These are phyloP conservation scores for Colletotrichum musae DNA, from an alignment of 2,329 filamentous ascomycete species.

Conservation along the genomic window DNA sequence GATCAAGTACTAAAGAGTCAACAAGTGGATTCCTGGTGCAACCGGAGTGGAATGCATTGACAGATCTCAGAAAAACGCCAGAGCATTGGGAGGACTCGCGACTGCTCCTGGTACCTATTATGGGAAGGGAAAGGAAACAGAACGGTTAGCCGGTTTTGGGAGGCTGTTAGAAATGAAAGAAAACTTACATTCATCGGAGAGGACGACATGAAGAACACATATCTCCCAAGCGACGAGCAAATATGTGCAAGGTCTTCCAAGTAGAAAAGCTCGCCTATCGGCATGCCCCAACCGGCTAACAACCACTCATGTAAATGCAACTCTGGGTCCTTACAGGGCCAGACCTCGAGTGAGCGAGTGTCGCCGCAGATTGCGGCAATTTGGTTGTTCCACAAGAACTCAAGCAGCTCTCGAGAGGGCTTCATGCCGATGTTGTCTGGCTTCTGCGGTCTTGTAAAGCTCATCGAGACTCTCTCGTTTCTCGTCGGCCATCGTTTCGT, in stretches of 20 bases:
- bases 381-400: slow-evolving; percentile 59
- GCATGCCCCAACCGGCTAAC: slow-evolving; percentile 43
- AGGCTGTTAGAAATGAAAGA: not conserved
- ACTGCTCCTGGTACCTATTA: slow-evolving; percentile 33
- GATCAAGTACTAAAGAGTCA: no score
- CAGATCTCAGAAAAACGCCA: slow-evolving; percentile 23
- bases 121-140: not conserved
- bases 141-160: no score
- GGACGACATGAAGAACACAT: slow-evolving; percentile 41
- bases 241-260: slow-evolving; percentile 37
- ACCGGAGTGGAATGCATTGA: no score
- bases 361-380: slow-evolving; percentile 60
- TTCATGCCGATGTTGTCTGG: slow-evolving; percentile 53
- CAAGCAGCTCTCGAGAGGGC: slow-evolving; percentile 49
- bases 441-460: slow-evolving; percentile 38
- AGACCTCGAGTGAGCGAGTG: slow-evolving; percentile 52
- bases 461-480: slow-evolving; percentile 41
- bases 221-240: slow-evolving; percentile 30
- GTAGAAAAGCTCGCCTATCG: slow-evolving; percentile 44
- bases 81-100: slow-evolving; percentile 37
- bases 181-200: slow-evolving; percentile 41
- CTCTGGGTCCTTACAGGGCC: slow-evolving; percentile 47
- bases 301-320: slow-evolving; percentile 45
- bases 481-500: slow-evolving; percentile 38
- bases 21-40: no score